These are phyloP conservation scores for Kandelia obovata DNA, from an alignment of 345 rosid genomes.

Conservation along the genomic window DNA sequence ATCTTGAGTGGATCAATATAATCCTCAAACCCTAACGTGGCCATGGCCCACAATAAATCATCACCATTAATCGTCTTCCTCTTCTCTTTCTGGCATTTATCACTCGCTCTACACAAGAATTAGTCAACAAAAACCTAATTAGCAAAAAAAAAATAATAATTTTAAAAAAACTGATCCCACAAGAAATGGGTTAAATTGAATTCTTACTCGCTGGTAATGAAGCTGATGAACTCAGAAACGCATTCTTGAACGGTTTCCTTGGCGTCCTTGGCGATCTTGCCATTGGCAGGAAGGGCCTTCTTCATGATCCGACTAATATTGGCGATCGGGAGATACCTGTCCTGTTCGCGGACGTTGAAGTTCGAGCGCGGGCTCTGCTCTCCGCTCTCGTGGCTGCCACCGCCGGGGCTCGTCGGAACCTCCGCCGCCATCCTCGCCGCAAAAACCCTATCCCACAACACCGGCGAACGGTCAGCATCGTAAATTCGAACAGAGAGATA, in stretches of 20 bases:
- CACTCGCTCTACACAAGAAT: slow-evolving; percentile 66
- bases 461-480: slow-evolving; percentile 6
- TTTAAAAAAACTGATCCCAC: not conserved
- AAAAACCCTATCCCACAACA: slow-evolving; percentile 28
- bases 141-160: not conserved
- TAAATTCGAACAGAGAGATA: not conserved
- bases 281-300: slow-evolving; percentile 83
- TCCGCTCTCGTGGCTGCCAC: slow-evolving; percentile 80
- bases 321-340: slow-evolving; percentile 89
- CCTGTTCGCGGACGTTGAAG: slow-evolving; percentile 78
- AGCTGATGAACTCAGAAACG: slow-evolving; percentile 94
- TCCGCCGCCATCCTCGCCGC: slow-evolving; percentile 41
- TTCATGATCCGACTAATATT: slow-evolving; percentile 95
- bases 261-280: slow-evolving; percentile 93
- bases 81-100: slow-evolving; percentile 97
- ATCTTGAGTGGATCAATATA: slow-evolving; percentile 86
- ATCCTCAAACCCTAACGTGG: slow-evolving; percentile 95
- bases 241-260: slow-evolving; percentile 97
- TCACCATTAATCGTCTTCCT: slow-evolving; percentile 96
- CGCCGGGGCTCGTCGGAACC: slow-evolving; percentile 64
- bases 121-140: not conserved
- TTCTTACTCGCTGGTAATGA: slow-evolving; percentile 87
- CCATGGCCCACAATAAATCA: slow-evolving; percentile 96
- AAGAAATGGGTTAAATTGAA: not conserved
- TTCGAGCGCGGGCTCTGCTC: slow-evolving; percentile 79